These are phyloP conservation scores for Bryum argenteum DNA, from an alignment of 225 moss, liverwort and hornwort genomes.

Conservation along the genomic window DNA sequence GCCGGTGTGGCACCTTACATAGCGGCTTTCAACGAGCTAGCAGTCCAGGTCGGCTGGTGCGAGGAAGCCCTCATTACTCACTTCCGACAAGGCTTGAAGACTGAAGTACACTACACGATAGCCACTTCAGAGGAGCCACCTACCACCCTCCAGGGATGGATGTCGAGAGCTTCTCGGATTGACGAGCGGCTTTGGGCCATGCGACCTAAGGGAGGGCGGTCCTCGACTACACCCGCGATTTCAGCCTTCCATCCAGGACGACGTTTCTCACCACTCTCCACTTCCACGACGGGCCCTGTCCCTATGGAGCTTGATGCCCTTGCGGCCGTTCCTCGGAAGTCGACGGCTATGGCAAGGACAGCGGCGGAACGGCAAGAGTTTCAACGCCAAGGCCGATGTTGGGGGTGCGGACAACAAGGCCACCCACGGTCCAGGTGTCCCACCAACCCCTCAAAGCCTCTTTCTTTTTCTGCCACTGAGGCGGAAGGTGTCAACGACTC, in stretches of 20 bases:
- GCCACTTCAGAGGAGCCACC: too few relatives aligned
- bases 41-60: too few relatives aligned
- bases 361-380: background rate
- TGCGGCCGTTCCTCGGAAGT: background rate
- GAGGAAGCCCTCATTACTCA: too few relatives aligned
- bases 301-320: background rate
- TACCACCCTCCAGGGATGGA: too few relatives aligned
- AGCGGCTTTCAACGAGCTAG: too few relatives aligned
- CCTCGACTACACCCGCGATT: too few relatives aligned
- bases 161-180: too few relatives aligned
- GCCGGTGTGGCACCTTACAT: too few relatives aligned
- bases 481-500: background rate
- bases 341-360: background rate
- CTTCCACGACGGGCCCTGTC: background rate
- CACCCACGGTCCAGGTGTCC: background rate
- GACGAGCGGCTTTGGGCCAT: background rate
- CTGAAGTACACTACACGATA: too few relatives aligned
- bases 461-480: background rate
- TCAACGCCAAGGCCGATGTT: background rate
- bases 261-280: too few relatives aligned
- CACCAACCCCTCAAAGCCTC: background rate
- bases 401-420: background rate
- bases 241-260: too few relatives aligned
- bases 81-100: too few relatives aligned
- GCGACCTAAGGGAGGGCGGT: background rate